Evolutionary conservation across 345 rosid species (phyloP), one percentile per base, ranked within the genome.

Genomic region (Draba incana): DNA sequence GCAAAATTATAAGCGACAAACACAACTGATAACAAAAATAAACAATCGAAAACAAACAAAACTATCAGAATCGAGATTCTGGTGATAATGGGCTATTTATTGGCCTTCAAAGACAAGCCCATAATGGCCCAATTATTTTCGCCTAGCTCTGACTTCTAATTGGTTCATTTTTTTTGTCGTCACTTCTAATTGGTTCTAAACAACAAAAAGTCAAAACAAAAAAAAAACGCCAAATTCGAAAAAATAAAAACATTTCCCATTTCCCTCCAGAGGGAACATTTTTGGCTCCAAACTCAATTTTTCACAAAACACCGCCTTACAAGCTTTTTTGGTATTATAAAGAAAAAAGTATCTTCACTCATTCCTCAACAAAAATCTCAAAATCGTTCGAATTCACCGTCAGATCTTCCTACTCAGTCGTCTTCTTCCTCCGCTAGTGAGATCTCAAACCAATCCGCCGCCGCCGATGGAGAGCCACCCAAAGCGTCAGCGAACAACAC

Each of bases 381-480:
- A 46, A 47, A 54, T 38, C 43, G 3, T 35, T 43, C 39, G 7
- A 20, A 5, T 27, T 23, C 50, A 27, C 43, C 70, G 35, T 27
- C 27, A n/a, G 28, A 71, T 71, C 57, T 54, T 44, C 51, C 44
- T 9, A 2, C 57, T 3, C 3, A 45, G 10, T 13, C 57, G 57
- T 37, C 47, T 1, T 33, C 15, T 25, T 49, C 47, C 6, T 33
- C 15, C 37, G 46, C 35, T 15, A 38, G 24, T 16, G 23, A 48
- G 23, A 48, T 49, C 51, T 69, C 33, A 27, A 16, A 50, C 44
- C 35, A 43, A 20, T 20, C 20, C 20, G 12, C 47, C 55, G 44
- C 47, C 55, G 44, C 37, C 64, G 10, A 84, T 86, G 92, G 86
- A 81, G 71, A 66, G 43, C 33, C 77, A 72, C 2, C 56, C 44